Evolutionary conservation across 2,329 filamentous ascomycete genomes (phyloP), one percentile per base, ranked within the genome.

Genomic region (Colletotrichum sp.): DNA sequence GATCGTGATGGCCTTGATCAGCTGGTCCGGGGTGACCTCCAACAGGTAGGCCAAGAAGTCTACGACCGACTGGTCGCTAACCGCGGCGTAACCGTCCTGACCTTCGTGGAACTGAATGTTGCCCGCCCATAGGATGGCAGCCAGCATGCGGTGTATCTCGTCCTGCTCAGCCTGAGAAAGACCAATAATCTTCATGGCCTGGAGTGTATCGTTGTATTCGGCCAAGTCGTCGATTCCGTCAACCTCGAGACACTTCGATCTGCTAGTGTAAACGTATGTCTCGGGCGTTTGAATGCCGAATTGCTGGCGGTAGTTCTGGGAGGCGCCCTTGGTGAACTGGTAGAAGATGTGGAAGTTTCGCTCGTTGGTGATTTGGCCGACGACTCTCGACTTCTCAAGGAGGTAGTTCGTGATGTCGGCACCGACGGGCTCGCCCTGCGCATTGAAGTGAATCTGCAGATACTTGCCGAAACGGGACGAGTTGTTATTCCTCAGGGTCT

Each of bases 341-440:
- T 99, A 99, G 85, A 99, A 99, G 81, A 99, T 98, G 86, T 99
- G 97, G 85, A 99, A 99, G 86, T 98, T 98, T 80, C 97, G 93
- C 90, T 99, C 97, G 84, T 98, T 98, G 74, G 88, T 90, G 80
- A 98, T 98, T 87, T 98, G 97, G 19, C 96, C 96, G 12, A 98
- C 96, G 22, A 99, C 97, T 87, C 97, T 91, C 64, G 95, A 93
- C 89, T 98, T 98, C 85, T 99, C 97, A 69, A 99, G 90, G 28
- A 99, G 90, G 82, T 99, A 99, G 85, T 99, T 99, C 82, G 96
- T 98, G 85, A 99, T 98, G 85, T 98, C 97, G 76, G 97, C 97
- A 81, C 97, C 97, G 13, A 98, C 93, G 0, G 97, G 97, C 85
- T 98, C 96, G 79, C 96, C 96, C 78, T 95, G 92, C 52, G 90